Conservation (phyloP, 257 asterid genomes). For the Cordia subcordata region DNA sequence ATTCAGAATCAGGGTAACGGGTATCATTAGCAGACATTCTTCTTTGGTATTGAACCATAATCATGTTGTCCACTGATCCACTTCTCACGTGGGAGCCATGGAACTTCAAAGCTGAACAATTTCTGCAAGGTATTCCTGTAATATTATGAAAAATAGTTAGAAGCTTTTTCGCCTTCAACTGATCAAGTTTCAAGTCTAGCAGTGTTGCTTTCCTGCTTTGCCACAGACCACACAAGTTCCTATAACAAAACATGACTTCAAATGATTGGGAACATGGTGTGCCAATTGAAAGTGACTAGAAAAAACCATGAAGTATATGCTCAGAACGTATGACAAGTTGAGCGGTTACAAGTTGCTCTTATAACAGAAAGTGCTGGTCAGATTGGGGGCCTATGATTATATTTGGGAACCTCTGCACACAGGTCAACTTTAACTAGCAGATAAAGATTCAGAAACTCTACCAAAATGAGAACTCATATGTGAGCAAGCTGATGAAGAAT, state of each 20-base stretch:
- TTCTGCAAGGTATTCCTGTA: conserved; percentile 37
- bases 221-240: too few relatives aligned
- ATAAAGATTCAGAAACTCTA: too few relatives aligned
- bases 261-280: background rate
- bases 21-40: conserved; percentile 14
- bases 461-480: too few relatives aligned
- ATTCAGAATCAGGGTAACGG: conserved; percentile 10
- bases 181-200: background rate
- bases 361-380: background rate
- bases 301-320: background rate
- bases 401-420: too few relatives aligned
- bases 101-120: conserved; percentile 17
- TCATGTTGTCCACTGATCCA: conserved; percentile 9
- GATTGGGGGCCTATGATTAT: background rate
- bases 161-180: background rate
- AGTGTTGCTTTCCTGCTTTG: background rate
- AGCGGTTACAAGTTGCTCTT: too few relatives aligned
- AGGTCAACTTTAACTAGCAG: too few relatives aligned
- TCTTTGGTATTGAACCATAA: conserved; percentile 13
- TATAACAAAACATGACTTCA: background rate
- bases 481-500: too few relatives aligned
- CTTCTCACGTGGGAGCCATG: conserved; percentile 11
- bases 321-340: too few relatives aligned
- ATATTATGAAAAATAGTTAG: background rate
- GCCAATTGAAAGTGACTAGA: background rate